A percentile compares a stretch with the other conserved stretches of the same genome.
Evolutionary conservation across 78 protist genomes (phyloP).

Genomic region (Dictyostelium capitatum): DNA sequence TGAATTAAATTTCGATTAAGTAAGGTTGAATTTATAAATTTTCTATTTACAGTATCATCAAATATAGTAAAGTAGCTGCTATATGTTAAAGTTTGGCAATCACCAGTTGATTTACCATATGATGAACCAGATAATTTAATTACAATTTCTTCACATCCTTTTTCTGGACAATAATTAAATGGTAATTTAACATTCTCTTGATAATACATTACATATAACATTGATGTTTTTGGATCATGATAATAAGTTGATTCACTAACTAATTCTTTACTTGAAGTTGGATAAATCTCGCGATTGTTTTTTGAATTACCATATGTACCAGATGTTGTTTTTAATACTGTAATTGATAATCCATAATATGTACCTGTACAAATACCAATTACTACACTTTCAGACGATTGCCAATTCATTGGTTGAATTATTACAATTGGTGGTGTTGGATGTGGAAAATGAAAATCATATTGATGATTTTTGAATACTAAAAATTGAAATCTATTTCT

Average conservation of each 20-base stretch:
- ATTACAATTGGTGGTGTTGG: slow-evolving; percentile 19
- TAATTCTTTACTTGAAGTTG: not conserved
- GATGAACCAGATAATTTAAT: not conserved
- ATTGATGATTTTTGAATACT: not conserved
- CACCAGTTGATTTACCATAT: slow-evolving; percentile 28
- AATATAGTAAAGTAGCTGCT: not conserved
- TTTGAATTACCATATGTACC: slow-evolving; percentile 12
- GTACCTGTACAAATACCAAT: slow-evolving; percentile 63
- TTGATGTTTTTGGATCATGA: slow-evolving; percentile 6
- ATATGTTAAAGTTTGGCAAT: slow-evolving; percentile 1
- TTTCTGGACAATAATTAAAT: not conserved
- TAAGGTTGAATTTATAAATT: not conserved
- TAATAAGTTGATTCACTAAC: not conserved
- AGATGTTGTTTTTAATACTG: not conserved
- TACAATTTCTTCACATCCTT: slow-evolving; percentile 42
- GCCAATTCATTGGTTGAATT: slow-evolving; percentile 54
- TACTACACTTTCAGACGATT: not conserved
- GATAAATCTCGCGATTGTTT: not conserved
- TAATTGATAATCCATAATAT: not conserved
- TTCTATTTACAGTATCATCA: not conserved
- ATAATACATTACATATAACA: not conserved
- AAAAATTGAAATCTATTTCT: slow-evolving; percentile 23
- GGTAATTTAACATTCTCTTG: not conserved
- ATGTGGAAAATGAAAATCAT: slow-evolving; percentile 61
- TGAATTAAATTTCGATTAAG: not conserved